A percentile compares a stretch with the other conserved stretches of the same genome.
phyloP scores from a whole-genome alignment of 345 rosid species.

The Eutrema yunnanense region DNA sequence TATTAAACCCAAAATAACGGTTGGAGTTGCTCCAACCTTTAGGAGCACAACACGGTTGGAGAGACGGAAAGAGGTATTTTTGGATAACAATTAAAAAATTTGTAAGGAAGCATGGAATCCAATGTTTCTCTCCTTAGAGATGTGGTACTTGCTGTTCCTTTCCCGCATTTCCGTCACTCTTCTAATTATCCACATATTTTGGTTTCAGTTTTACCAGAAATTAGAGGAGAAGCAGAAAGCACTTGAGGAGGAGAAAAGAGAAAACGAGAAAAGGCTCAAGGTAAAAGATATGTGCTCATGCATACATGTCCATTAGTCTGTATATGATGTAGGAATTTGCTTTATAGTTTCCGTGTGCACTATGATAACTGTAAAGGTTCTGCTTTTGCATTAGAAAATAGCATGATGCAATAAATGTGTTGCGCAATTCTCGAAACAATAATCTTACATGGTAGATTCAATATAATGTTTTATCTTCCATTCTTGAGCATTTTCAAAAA shows the following conservation, averaged over 20 bases:
- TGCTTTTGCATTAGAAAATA: background rate
- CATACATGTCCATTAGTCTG: background rate
- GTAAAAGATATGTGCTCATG: constrained; percentile 27
- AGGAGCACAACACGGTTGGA: constrained; percentile 61
- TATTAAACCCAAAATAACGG: constrained; percentile 53
- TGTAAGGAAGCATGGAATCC: background rate
- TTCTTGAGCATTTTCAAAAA: background rate
- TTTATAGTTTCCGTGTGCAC: background rate
- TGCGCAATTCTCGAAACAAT: background rate
- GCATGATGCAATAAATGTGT: background rate
- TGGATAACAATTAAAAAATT: background rate
- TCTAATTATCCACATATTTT: constrained; percentile 13
- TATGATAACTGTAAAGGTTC: background rate
- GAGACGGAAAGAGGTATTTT: constrained; percentile 79
- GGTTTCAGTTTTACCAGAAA: constrained; percentile 65
- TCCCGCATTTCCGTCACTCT: background rate
- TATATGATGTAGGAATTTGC: background rate
- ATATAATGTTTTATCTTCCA: background rate
- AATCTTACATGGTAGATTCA: background rate
- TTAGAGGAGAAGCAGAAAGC: constrained; percentile 86
- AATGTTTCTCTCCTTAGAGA: background rate
- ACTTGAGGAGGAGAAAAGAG: constrained; percentile 66
- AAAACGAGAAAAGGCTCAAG: constrained; percentile 74
- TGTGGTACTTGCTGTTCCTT: background rate
- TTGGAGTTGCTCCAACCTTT: constrained; percentile 86